Evolutionary conservation across 2,329 filamentous ascomycete genomes (phyloP), one percentile per base, ranked within the genome.

Genomic region (Aspergillus pseudoviridinutans): DNA sequence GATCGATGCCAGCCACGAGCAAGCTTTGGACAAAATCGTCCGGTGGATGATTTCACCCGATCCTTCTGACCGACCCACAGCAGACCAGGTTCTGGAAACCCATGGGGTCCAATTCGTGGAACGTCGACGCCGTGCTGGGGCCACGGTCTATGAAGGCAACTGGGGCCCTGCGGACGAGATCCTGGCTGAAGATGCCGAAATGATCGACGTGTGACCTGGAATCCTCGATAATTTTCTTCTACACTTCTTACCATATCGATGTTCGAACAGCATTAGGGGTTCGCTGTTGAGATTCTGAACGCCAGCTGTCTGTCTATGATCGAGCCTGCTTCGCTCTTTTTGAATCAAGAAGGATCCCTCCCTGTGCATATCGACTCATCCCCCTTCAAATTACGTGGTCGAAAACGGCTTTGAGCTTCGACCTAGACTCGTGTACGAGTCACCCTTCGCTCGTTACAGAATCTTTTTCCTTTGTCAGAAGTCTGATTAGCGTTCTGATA

Each of bases 61-160:
- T 50, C 91, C 92, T 0, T 74, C 78, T 12, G 79, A 87, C 51
- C 89, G 94, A 54, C 94, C 93, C 4, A 84, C 82, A 1, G 84
- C 91, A 25, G 82, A 88, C 53, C 84, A 95, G 61, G 77, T 99
- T 10, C 82, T 96, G 50, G 77, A 83, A 49, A 83, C 87, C 1
- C 85, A 87, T 51, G 91, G 91, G 25, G 82, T 96, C 53, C 83
- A 82, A 60, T 99, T 94, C 90, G 88, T 95, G 32, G 84, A 87
- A 55, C 78, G 80, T 52, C 87, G 92, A 61, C 87, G 92, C 55
- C 87, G 89, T 55, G 90, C 92, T 10, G 90, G 92, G 49, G 94
- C 94, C n/a, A 97, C 92, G 0, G 87, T 99, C 54, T 99, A 90
- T 66, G 94, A 99, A 77, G 94, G 94, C 61, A 94, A 91, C 71